Conservation (phyloP, 495 filamentous ascomycete species). For the Bacidia gigantensis region DNA sequence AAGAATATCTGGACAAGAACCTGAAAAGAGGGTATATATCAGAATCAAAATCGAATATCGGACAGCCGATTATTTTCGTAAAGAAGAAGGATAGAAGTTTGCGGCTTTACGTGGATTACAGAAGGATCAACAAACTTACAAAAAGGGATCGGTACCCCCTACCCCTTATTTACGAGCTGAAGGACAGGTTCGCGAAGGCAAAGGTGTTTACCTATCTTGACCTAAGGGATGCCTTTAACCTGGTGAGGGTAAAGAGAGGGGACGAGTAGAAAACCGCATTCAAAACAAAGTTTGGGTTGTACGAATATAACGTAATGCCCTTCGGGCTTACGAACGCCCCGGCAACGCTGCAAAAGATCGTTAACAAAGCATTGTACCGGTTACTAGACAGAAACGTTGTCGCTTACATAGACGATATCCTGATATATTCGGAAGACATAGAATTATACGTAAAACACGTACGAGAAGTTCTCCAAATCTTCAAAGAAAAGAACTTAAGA, state of each 20-base stretch:
- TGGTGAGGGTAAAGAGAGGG: slow-evolving; percentile 8
- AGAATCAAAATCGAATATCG: not conserved
- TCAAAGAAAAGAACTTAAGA: slow-evolving; percentile 12
- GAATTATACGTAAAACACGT: slow-evolving; percentile 18
- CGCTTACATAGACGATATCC: slow-evolving; percentile 20
- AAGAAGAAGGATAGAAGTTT: slow-evolving; percentile 8
- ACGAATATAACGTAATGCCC: slow-evolving; percentile 23
- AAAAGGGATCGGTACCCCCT: slow-evolving; percentile 14
- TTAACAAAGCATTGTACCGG: slow-evolving; percentile 20
- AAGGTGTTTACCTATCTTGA: slow-evolving; percentile 17
- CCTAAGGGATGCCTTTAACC: slow-evolving; percentile 16
- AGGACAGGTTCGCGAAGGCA: slow-evolving; percentile 3
- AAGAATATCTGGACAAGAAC: slow-evolving; percentile 1
- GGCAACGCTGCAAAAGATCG: slow-evolving; percentile 20
- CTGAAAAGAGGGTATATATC: slow-evolving; percentile 3
- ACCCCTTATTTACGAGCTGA: slow-evolving; percentile 7
- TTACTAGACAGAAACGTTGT: slow-evolving; percentile 19
- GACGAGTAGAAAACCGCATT: slow-evolving; percentile 17
- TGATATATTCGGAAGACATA: slow-evolving; percentile 16
- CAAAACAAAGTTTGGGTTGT: not conserved
- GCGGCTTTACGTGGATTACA: slow-evolving; percentile 13
- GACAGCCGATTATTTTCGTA: slow-evolving; percentile 1
- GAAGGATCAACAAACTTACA: slow-evolving; percentile 12
- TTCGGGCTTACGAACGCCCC: slow-evolving; percentile 22
- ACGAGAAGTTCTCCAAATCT: slow-evolving; percentile 8